A percentile compares a stretch with the other conserved stretches of the same genome.
phyloP scores from a whole-genome alignment of 2,329 filamentous ascomycete species.

The Rugonectria rugulosa region DNA sequence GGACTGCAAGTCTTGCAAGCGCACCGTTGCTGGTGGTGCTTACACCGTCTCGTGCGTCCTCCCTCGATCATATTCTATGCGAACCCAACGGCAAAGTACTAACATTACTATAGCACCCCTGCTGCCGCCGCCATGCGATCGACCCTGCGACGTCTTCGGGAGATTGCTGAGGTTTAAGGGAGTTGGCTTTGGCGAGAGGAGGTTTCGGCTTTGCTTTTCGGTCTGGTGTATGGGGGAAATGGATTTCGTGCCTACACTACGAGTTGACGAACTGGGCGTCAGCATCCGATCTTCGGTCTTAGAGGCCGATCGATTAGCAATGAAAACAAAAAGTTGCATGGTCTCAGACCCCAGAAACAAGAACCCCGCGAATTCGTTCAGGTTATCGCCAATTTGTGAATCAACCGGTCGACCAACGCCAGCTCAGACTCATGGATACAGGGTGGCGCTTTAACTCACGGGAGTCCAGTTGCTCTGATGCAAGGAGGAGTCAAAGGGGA shows the following conservation, averaged over 20 bases:
- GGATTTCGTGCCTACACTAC: conserved; percentile 54
- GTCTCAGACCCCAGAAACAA: conserved; percentile 42
- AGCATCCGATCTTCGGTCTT: conserved; percentile 50
- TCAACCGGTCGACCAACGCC: conserved; percentile 16
- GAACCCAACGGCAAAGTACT: conserved; percentile 32
- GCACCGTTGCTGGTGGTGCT: conserved; percentile 78
- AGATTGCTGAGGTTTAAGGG: conserved; percentile 93
- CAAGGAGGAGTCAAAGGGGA: not conserved
- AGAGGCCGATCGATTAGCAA: conserved; percentile 54
- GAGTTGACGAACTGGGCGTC: conserved; percentile 52
- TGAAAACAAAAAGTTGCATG: conserved; percentile 50
- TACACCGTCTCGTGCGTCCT: conserved; percentile 93
- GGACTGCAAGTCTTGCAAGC: conserved; percentile 95
- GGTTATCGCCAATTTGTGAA: conserved; percentile 16
- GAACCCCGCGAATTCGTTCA: conserved; percentile 12
- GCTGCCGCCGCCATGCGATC: conserved; percentile 94
- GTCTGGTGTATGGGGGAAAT: conserved; percentile 55
- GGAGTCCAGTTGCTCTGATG: not conserved
- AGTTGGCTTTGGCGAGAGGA: conserved; percentile 40
- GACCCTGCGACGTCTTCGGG: conserved; percentile 94
- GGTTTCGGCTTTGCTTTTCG: conserved; percentile 55
- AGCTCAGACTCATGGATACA: not conserved
- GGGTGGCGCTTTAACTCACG: not conserved
- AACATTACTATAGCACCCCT: conserved; percentile 72
- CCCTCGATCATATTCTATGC: not conserved